Percentiles rank a stretch among this genome's conserved stretches.
phyloP scores from a whole-genome alignment of 805 yeast species.

The Zygoascus ofunaensis region DNA sequence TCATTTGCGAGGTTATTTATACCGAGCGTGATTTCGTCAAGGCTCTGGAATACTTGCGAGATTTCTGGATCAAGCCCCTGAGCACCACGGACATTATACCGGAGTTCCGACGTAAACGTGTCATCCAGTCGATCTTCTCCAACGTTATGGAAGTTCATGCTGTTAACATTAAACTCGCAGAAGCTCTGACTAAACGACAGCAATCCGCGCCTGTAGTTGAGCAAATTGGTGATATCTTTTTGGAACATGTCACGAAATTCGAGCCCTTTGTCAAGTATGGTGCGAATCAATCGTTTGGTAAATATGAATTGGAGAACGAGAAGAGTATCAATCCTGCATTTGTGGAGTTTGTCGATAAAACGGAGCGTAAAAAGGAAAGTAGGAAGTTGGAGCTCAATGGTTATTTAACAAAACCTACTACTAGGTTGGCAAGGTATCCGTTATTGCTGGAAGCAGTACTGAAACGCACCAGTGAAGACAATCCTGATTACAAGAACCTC shows the following conservation, averaged over 20 bases:
- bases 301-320: slow-evolving; percentile 90
- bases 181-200: slow-evolving; percentile 80
- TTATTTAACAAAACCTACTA: slow-evolving; percentile 87
- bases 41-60: slow-evolving; percentile 85
- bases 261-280: slow-evolving; percentile 92
- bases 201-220: slow-evolving; percentile 76
- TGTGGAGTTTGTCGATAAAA: slow-evolving; percentile 88
- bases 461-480: slow-evolving; percentile 69
- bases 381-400: slow-evolving; percentile 88
- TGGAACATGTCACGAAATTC: slow-evolving; percentile 75
- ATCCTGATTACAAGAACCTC: slow-evolving; percentile 61
- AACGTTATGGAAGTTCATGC: slow-evolving; percentile 81
- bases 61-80: slow-evolving; percentile 87
- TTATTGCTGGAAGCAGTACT: slow-evolving; percentile 71
- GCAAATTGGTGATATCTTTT: slow-evolving; percentile 76
- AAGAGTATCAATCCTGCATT: slow-evolving; percentile 82
- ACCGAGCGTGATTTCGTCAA: slow-evolving; percentile 94
- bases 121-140: slow-evolving; percentile 83
- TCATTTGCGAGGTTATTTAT: slow-evolving; percentile 84
- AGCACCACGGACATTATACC: slow-evolving; percentile 82
- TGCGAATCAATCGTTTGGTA: slow-evolving; percentile 90
- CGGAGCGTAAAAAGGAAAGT: slow-evolving; percentile 74
- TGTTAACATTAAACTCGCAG: slow-evolving; percentile 77
- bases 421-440: slow-evolving; percentile 92
- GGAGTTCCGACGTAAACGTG: slow-evolving; percentile 79